Base-by-base conservation (phyloP, 1,284 basidiomycete species). In the Rhodotorula sp. region DNA sequence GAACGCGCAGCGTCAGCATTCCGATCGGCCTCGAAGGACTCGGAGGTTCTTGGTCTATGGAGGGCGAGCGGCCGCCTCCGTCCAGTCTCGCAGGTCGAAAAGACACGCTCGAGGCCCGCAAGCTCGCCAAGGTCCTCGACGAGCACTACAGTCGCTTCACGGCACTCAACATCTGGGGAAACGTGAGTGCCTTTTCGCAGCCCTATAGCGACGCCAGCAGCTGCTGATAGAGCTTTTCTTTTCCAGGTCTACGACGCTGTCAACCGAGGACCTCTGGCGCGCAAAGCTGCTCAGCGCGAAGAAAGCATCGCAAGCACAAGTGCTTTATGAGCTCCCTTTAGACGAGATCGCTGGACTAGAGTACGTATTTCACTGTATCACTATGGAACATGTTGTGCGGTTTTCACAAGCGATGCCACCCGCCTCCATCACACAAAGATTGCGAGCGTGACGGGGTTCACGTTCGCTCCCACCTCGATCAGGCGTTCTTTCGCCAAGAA, bases 81-180 rank as follows among this genome's bases (percentile, higher is more conserved):
- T 90, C 89, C 76, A 91, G 90, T 72, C 90, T 93, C 75, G 89
- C 89, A 47, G 87, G 89, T 47, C 83, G 91, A 67, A 82, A 90
- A 62, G 91, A 92, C 77, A 91, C 90, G 4, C 83, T 70, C 21
- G 72, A 74, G 21, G 75, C 72, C 23, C 23, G 75, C 16, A 64
- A 64, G 43, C 65, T 74, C 26, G 74, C 74, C 48, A 69, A 65
- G 47, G 66, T 68, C 1, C 66, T 76, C 28, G 73, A 76, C 60
- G 72, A 76, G 58, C 75, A 70, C 34, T 74, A 67, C 61, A 58
- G 56, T 26, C 67, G 67, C 28, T 76, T 5, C 62, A 62, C 68
- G n/a, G 70, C 69, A 2, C 63, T 70, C 28, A 65, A 60, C 49
- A 31, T 76, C 19, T 76, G 72, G 72, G 55, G 49, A 23, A 66